Evolutionary conservation across 2,329 filamentous ascomycete species (phyloP).

Genomic region (Knoxdaviesia capensis): DNA sequence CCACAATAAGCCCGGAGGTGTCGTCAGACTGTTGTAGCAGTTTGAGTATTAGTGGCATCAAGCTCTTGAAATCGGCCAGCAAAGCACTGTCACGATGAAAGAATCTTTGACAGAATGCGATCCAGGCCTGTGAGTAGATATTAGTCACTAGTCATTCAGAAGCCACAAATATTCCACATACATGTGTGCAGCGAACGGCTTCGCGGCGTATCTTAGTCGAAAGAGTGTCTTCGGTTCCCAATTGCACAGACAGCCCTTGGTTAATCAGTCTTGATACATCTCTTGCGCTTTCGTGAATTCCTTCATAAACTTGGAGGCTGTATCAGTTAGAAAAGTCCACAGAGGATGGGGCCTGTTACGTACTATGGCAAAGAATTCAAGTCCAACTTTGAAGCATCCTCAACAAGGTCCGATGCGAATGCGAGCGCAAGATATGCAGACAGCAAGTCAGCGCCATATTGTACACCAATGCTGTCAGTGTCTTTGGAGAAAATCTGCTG

Average conservation of each 20-base stretch:
- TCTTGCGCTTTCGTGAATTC: conserved; percentile 17
- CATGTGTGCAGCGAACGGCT: no score
- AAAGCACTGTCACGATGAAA: no score
- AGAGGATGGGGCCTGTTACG: conserved; percentile 12
- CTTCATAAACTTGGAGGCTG: conserved; percentile 18
- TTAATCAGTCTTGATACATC: conserved; percentile 20
- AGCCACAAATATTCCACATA: no score
- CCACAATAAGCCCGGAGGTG: conserved; percentile 15
- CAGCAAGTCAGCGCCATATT: neutral
- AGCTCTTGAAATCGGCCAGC: no score
- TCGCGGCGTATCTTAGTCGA: no score
- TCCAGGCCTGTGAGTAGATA: no score
- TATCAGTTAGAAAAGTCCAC: conserved; percentile 5
- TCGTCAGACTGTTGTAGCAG: no score
- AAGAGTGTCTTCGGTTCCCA: no score
- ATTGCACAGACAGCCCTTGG: no score
- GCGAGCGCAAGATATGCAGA: conserved; percentile 2
- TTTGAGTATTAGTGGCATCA: no score
- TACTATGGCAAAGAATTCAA: conserved; percentile 36
- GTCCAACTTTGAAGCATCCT: conserved; percentile 50
- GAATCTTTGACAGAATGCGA: no score
- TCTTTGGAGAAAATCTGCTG: neutral
- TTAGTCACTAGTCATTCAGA: no score
- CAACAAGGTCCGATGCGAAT: conserved; percentile 24
- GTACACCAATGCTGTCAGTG: neutral